Base-by-base conservation (phyloP, 2,329 filamentous ascomycete species). In the Aspergillus sp. region DNA sequence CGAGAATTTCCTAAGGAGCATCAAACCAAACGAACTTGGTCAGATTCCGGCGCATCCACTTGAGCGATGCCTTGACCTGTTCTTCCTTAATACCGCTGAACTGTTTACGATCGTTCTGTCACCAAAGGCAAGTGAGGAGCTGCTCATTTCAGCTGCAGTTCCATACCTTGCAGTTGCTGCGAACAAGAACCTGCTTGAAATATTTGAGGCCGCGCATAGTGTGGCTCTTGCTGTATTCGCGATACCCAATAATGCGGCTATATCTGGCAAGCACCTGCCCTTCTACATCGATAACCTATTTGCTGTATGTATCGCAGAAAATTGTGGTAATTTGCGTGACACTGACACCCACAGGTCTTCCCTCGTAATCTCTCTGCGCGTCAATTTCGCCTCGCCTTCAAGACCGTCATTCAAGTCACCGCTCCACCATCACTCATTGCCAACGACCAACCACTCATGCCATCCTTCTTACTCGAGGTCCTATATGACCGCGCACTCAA, bases 151-250 rank as follows among this genome's bases (percentile, higher is more conserved):
- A 30, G 84, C 88, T 1, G 86, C 89, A 5, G 79, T 82, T 4
- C 79, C 85, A 1, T 93, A 95, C 62, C 80, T 96, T 3, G 74
- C 76, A 39, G 71, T 78, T n/a, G 78, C 76, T 22, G 75, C 75
- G 15, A 78, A 81, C 53, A 69, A 72, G 19, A 70, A 78, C 41
- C 73, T 86, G 7, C 69, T 84, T 2, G 78, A 83, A 37, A 81
- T 94, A n/a, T 95, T 94, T 59, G 90, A 96, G 67, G 83, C 90
- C 1, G 88, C 90, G 0, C 90, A 96, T 69, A 87, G 85, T 54
- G 81, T 90, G 38, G 80, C 88, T 55, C 79, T 96, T 5, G 83
- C 90, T 1, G 83, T 88, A 3, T 81, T 95, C 41, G 87, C 87
- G 0, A 85, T 87, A 45, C 88, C 90, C 0, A 83, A 87, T 53